phyloP scores from a whole-genome alignment of 2,329 filamentous ascomycete genomes.

The Cladophialophora yegresii region DNA sequence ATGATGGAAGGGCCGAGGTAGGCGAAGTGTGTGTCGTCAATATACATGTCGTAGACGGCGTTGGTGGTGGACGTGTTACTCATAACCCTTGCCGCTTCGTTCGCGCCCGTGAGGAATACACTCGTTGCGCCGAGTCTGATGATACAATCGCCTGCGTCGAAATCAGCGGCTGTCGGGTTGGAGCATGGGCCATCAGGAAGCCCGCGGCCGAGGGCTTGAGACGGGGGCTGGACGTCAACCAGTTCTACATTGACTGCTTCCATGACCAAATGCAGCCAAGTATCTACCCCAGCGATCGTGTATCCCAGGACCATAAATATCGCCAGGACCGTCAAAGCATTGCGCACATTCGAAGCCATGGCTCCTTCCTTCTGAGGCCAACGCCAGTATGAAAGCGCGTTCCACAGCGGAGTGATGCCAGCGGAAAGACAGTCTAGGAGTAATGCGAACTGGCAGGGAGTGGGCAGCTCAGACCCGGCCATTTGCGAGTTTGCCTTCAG shows the following conservation, averaged over 20 bases:
- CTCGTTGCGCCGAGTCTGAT: neutral
- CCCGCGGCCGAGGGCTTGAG: slow-evolving; percentile 6
- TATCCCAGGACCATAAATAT: slow-evolving; percentile 10
- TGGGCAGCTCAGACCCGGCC: slow-evolving; percentile 5
- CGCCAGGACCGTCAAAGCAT: slow-evolving; percentile 5
- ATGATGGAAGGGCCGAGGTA: slow-evolving; percentile 20
- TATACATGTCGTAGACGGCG: slow-evolving; percentile 8
- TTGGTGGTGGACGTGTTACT: slow-evolving; percentile 13
- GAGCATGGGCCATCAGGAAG: slow-evolving; percentile 13
- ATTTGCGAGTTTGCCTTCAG: slow-evolving; percentile 17
- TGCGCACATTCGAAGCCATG: slow-evolving; percentile 24
- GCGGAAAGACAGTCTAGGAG: neutral
- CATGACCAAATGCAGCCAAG: slow-evolving; percentile 38
- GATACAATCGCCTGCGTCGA: neutral
- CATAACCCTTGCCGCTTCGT: slow-evolving; percentile 8
- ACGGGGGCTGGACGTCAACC: neutral
- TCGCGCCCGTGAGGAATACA: slow-evolving; percentile 8
- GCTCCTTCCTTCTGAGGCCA: slow-evolving; percentile 11
- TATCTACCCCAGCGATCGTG: slow-evolving; percentile 31
- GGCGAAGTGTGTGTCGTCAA: slow-evolving; percentile 18
- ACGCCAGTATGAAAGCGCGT: neutral
- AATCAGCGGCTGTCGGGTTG: neutral
- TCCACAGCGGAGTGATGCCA: slow-evolving; percentile 1
- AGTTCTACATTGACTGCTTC: slow-evolving; percentile 34
- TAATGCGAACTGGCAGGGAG: slow-evolving; percentile 8